Evolutionary conservation across 306 rosid species (phyloP), one percentile per base, ranked within the genome.

Genomic region (Boehmeria nivea): DNA sequence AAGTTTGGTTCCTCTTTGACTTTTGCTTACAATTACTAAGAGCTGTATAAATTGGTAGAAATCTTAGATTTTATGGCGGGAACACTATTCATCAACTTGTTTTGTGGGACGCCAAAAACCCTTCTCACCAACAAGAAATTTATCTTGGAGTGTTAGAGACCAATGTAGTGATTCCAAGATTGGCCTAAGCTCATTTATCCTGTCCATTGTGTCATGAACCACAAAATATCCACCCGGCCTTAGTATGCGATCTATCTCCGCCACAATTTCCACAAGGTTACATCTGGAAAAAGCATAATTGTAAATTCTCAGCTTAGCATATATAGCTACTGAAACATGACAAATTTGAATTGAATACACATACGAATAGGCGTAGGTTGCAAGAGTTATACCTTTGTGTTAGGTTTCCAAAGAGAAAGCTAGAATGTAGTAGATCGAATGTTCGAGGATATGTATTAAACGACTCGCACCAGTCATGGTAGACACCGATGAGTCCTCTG

Each of bases 381-480:
- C 25, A 31, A 21, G 31, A 19, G 34, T 15, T 16, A 18, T 82
- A 91, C 99, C 99, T 84, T 73, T 59, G 67, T 34, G 72, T 69
- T 48, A 71, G 76, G 67, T 62, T 63, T 72, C 71, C 48, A 65
- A 84, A 77, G 74, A 91, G 85, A 59, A 68, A 83, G 75, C 85
- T 78, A n/a, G 93, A 67, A 72, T 91, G 98, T 20, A 87, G 75
- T 23, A 91, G 89, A 66, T 91, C 95, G 42, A 82, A 87, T 13
- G 98, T 84, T 55, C 95, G 83, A 34, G 98, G 96, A 63, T 91
- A 87, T 50, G 96, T 84, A 42, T 68, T 84, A n/a, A 87, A 75
- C 28, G 98, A 81, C 65, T 91, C 89, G 58, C 98, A 91, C 98
- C 96, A 91, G 73, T 91, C 96, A 43, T 91, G 98, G 66, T 87